Conservation (phyloP, 305 asterid species). For the Solanum hybrid region DNA sequence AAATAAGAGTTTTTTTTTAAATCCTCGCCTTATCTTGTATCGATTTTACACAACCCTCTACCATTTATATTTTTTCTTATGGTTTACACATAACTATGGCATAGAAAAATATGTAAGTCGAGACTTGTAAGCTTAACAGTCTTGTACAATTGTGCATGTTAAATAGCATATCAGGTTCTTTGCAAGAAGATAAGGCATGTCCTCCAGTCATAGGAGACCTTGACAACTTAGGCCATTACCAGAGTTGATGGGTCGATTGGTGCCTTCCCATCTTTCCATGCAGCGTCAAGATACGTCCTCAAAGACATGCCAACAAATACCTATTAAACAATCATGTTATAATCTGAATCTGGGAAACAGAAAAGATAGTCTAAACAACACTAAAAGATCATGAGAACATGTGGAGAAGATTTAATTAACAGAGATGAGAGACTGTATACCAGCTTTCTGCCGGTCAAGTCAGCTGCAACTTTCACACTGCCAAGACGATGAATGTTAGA, state of each 20-base stretch:
- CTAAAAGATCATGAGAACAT: not conserved
- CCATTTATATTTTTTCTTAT: not conserved
- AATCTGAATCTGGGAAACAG: conserved; percentile 1
- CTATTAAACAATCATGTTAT: conserved; percentile 25
- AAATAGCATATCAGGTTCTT: not conserved
- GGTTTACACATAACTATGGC: not conserved
- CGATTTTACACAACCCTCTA: not conserved
- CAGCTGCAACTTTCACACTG: conserved; percentile 98
- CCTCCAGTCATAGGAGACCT: not conserved
- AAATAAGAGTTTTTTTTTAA: not conserved
- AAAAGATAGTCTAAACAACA: not conserved
- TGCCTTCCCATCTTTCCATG: conserved; percentile 98
- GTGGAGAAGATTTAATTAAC: conserved; percentile 3
- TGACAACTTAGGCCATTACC: conserved; percentile 39
- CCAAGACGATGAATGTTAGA: conserved; percentile 98
- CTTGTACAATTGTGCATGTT: not conserved
- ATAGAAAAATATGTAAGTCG: not conserved
- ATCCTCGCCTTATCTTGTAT: not conserved
- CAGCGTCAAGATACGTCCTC: conserved; percentile 98
- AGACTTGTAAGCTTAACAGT: not conserved
- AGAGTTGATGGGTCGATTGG: conserved; percentile 97
- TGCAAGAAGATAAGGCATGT: not conserved
- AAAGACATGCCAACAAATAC: conserved; percentile 98
- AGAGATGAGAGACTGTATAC: conserved; percentile 27
- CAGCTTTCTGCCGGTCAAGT: conserved; percentile 95